Percentiles rank a stretch among this genome's conserved stretches.
phyloP scores from a whole-genome alignment of 495 filamentous ascomycete species.

The Melanomma pulvis-pyrius region DNA sequence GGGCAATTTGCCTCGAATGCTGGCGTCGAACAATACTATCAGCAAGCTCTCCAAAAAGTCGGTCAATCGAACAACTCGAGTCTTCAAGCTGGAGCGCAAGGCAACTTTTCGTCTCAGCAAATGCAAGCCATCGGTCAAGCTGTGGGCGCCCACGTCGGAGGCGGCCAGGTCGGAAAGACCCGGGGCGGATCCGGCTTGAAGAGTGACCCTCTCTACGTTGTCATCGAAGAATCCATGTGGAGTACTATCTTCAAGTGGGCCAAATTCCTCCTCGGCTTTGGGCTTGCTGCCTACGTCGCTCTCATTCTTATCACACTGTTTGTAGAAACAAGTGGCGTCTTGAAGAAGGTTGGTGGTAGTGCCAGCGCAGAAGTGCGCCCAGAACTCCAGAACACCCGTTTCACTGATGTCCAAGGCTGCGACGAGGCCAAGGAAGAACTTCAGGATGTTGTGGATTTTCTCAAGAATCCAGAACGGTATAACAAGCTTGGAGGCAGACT shows the following conservation, averaged over 20 bases:
- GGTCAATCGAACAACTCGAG: conserved; percentile 57
- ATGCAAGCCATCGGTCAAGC: conserved; percentile 82
- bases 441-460: conserved; percentile 93
- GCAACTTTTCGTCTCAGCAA: conserved; percentile 61
- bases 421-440: conserved; percentile 98
- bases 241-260: conserved; percentile 84
- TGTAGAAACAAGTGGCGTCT: conserved; percentile 72
- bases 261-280: conserved; percentile 80
- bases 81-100: conserved; percentile 17
- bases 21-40: conserved; percentile 71
- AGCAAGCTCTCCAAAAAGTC: conserved; percentile 69
- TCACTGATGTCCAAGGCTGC: conserved; percentile 93
- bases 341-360: conserved; percentile 74
- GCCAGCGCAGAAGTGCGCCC: conserved; percentile 82
- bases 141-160: conserved; percentile 72
- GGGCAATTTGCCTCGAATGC: conserved; percentile 79
- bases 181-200: conserved; percentile 67
- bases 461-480: conserved; percentile 89
- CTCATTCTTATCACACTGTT: conserved; percentile 75
- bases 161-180: conserved; percentile 64
- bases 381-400: conserved; percentile 86
- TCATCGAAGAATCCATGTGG: conserved; percentile 88
- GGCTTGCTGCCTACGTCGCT: conserved; percentile 70
- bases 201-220: conserved; percentile 83
- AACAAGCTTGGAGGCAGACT: conserved; percentile 90